Percentiles rank a stretch among this genome's conserved stretches.
phyloP scores from a whole-genome alignment of 2,329 filamentous ascomycete species.

The Ilyonectria sp. region DNA sequence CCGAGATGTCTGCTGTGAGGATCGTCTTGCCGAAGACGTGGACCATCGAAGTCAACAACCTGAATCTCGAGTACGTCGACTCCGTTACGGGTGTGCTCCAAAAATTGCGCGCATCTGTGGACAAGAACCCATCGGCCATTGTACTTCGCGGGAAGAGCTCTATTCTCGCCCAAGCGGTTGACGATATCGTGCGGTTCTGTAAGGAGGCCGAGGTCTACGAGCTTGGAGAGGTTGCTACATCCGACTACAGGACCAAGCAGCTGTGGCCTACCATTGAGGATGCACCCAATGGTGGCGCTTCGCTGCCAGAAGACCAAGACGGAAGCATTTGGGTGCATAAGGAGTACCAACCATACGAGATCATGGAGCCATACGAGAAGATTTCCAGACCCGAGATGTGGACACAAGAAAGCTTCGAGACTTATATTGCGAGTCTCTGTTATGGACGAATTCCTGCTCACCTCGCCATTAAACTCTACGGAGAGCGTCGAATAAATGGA shows the following conservation, averaged over 20 bases:
- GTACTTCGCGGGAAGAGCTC: constrained; percentile 52
- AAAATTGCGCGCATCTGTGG: constrained; percentile 53
- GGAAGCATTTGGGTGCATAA: constrained; percentile 55
- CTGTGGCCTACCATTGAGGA: constrained; percentile 55
- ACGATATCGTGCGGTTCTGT: constrained; percentile 52
- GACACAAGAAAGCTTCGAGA: constrained; percentile 59
- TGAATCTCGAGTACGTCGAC: constrained; percentile 54
- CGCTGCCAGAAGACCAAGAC: constrained; percentile 38
- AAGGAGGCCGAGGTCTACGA: constrained; percentile 53
- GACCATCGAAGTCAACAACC: constrained; percentile 53
- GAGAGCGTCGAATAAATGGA: constrained; percentile 45
- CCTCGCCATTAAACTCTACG: constrained; percentile 55
- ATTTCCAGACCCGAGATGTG: constrained; percentile 58
- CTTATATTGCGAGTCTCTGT: constrained; percentile 60
- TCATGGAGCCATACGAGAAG: constrained; percentile 55
- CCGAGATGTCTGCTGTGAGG: constrained; percentile 55
- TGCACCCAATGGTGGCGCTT: constrained; percentile 44
- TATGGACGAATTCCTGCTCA: constrained; percentile 55
- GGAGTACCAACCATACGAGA: constrained; percentile 50
- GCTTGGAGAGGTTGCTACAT: constrained; percentile 54
- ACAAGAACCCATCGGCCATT: constrained; percentile 52
- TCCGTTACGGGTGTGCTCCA: constrained; percentile 52
- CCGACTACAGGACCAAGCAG: constrained; percentile 54
- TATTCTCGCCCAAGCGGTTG: constrained; percentile 52
- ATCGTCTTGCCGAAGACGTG: constrained; percentile 54